A percentile compares a stretch with the other conserved stretches of the same genome.
phyloP scores from a whole-genome alignment of 2,329 filamentous ascomycete genomes.

The Cladorrhinum sp. region DNA sequence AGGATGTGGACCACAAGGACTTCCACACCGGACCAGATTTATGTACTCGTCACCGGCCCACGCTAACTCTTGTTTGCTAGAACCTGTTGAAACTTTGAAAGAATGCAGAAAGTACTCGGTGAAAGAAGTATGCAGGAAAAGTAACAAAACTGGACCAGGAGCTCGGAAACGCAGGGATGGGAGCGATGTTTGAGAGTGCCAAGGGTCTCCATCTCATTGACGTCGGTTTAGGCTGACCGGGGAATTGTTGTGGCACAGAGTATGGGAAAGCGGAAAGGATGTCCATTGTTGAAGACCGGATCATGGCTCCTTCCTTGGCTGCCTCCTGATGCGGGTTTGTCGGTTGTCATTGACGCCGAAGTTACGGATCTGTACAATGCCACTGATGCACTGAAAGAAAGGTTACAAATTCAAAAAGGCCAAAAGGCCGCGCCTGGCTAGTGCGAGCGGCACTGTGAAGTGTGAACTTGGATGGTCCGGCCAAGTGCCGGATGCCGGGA shows the following conservation, averaged over 20 bases:
- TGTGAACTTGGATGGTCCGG: background rate
- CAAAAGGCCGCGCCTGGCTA: slow-evolving; percentile 2
- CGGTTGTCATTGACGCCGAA: slow-evolving; percentile 3
- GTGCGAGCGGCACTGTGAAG: background rate
- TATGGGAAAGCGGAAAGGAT: background rate
- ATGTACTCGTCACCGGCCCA: background rate
- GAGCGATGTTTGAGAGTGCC: background rate
- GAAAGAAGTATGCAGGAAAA: background rate
- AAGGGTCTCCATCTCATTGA: background rate
- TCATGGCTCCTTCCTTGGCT: background rate
- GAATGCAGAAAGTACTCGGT: background rate
- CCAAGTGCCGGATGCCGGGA: too few relatives aligned
- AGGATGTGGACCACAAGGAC: background rate
- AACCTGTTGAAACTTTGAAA: background rate
- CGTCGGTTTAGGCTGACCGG: background rate
- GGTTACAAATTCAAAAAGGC: background rate
- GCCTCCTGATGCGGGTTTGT: background rate
- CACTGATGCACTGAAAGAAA: background rate
- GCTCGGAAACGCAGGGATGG: background rate
- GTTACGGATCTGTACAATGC: background rate
- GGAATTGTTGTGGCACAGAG: background rate
- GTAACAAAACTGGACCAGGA: background rate
- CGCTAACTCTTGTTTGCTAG: background rate
- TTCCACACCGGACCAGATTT: background rate
- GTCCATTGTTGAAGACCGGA: background rate